Conservation (phyloP, 2,329 filamentous ascomycete genomes). For the Aureobasidium sp. region DNA sequence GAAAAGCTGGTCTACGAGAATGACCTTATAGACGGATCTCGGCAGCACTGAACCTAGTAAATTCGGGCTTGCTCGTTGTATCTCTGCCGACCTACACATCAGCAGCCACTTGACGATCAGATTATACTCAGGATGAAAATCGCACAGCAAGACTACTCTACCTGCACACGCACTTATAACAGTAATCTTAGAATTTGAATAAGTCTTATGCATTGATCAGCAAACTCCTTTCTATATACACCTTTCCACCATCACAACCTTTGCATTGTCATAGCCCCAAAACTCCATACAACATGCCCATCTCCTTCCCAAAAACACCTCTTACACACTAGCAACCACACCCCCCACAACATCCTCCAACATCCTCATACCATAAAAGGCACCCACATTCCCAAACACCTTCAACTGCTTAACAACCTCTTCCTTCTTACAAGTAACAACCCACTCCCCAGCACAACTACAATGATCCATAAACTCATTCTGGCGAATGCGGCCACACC, state of each 20-base stretch:
- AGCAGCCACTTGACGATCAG: background rate
- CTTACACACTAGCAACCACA: constrained; percentile 12
- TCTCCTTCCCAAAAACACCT: background rate
- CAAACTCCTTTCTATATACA: background rate
- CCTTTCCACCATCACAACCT: background rate
- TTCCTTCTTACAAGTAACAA: constrained; percentile 58
- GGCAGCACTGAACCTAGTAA: background rate
- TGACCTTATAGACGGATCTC: background rate
- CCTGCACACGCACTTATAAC: too few species aligned
- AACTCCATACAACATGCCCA: background rate
- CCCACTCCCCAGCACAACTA: constrained; percentile 83
- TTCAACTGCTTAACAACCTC: constrained; percentile 59
- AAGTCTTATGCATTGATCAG: background rate
- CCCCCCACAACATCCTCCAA: constrained; percentile 60
- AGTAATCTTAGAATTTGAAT: too few species aligned
- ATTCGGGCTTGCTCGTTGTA: background rate
- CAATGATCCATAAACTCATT: constrained; percentile 98
- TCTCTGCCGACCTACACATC: background rate
- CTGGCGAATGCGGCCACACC: constrained; percentile 57
- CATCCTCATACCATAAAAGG: constrained; percentile 76
- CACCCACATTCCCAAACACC: constrained; percentile 68
- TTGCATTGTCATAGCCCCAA: background rate
- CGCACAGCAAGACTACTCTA: too few species aligned
- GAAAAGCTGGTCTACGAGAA: background rate
- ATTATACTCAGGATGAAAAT: too few species aligned